Base-by-base conservation (phyloP, 1,284 basidiomycete genomes). In the Rhodotorula sp. region DNA sequence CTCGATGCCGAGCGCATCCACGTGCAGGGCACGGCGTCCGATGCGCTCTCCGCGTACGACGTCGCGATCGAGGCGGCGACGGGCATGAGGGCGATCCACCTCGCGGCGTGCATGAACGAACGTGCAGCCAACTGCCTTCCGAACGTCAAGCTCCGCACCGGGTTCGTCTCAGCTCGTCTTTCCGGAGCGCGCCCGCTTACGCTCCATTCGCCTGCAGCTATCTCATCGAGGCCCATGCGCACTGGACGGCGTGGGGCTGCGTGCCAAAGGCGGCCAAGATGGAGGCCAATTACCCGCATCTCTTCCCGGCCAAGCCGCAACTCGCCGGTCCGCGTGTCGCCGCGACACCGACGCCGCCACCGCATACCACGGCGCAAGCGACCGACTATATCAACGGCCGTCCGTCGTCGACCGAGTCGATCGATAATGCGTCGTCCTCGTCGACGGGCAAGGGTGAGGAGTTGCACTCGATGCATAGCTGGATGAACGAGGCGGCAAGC, bases 191-290 rank as follows among this genome's bases (percentile, higher is more conserved):
- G n/a, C 15, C 10, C 9, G 13, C 57, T 34, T 41, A 64, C 22
- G n/a, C 9, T 7, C 34, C 7, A 12, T 5, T 3, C 29, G 12
- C 46, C 22, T 15, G 9, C 65, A 71, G 70, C 4, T 76, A 76
- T 44, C 58, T 76, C 29, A 29, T 72, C 63, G 74, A 70, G 25
- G 72, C 74, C 2, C 66, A 67, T 29, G 22, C 61, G 1, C 57
- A 32, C 7, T 76, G 74, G 74, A 25, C 37, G 22, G 63, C 63
- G 17, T 75, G 74, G 74, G 71, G 71, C 9, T 75, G 74, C 37
- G 7, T 34, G 22, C 74, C 74, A 10, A 73, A 73, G 54, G 48
- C 57, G 1, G 12, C 46, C 8, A 36, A 39, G 17, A 59, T 75
- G 51, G 57, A 70, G 15, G 37, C 36, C 25, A 41, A 63, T 4